A percentile compares a stretch with the other conserved stretches of the same genome.
Evolutionary conservation across 208 protist genomes (phyloP).

Genomic region (Crithidia expoeki): DNA sequence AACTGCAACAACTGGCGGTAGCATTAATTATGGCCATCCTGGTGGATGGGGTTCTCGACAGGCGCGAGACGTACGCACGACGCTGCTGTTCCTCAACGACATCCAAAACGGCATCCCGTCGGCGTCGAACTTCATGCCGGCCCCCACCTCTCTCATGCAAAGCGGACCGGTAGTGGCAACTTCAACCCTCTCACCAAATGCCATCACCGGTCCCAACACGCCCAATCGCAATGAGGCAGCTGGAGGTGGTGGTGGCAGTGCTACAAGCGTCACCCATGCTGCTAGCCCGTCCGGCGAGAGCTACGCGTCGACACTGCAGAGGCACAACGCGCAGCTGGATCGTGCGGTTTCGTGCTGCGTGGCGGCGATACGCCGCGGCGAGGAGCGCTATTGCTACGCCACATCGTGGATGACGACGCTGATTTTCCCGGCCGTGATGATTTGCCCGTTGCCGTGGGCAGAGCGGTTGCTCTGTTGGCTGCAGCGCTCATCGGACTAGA

Average conservation of each 20-base stretch:
- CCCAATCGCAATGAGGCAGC: constrained; percentile 1
- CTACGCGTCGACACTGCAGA: constrained; percentile 10
- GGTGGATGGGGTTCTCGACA: background rate
- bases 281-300: background rate
- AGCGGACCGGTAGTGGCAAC: background rate
- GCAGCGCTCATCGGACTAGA: background rate
- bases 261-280: background rate
- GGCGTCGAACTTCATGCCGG: constrained; percentile 1
- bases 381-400: constrained; percentile 32
- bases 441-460: constrained; percentile 27
- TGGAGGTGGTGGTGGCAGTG: background rate
- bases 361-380: constrained; percentile 21
- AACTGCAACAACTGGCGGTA: too few relatives aligned
- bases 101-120: constrained; percentile 18
- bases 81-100: constrained; percentile 29
- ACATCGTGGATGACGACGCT: constrained; percentile 20
- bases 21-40: too few relatives aligned
- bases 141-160: background rate
- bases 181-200: background rate
- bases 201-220: background rate
- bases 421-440: constrained; percentile 20
- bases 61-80: constrained; percentile 27
- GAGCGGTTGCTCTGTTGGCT: constrained; percentile 24
- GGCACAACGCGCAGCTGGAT: constrained; percentile 28
- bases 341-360: constrained; percentile 22